Conservation (phyloP, 2,329 filamentous ascomycete genomes). For the Colletotrichum lindemuthianum region DNA sequence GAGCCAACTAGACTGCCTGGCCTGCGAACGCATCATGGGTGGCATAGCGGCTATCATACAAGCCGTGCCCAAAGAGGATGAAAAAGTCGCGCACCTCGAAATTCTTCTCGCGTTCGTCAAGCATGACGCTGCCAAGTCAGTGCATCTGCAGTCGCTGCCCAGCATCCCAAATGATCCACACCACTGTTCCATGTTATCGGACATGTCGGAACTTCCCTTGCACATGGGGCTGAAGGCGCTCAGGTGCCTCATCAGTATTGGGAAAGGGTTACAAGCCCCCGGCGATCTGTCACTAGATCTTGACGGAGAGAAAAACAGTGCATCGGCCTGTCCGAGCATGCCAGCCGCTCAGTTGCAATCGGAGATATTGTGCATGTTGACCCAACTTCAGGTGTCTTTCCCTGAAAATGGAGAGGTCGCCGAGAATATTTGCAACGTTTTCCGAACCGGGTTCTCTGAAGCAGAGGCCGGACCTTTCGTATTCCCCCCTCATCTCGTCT, state of each 20-base stretch:
- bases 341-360: conserved; percentile 52
- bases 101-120: conserved; percentile 71
- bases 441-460: conserved; percentile 81
- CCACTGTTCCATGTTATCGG: conserved; percentile 19
- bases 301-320: conserved; percentile 57
- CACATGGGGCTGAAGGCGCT: conserved; percentile 67
- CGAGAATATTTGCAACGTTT: conserved; percentile 76
- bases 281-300: conserved; percentile 75
- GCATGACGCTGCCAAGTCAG: conserved; percentile 55
- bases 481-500: conserved; percentile 72
- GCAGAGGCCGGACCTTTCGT: conserved; percentile 80
- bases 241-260: conserved; percentile 75
- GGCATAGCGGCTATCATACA: conserved; percentile 82
- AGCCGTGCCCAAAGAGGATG: conserved; percentile 59
- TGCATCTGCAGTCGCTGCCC: conserved; percentile 42
- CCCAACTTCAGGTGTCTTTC: conserved; percentile 62
- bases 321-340: conserved; percentile 32
- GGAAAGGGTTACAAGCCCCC: conserved; percentile 76
- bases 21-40: conserved; percentile 78
- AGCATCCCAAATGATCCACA: conserved; percentile 40
- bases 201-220: conserved; percentile 53
- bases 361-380: conserved; percentile 58
- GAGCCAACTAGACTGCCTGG: conserved; percentile 71
- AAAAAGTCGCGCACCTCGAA: conserved; percentile 54
- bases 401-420: conserved; percentile 72